Evolutionary conservation across 2,329 filamentous ascomycete species (phyloP), one percentile per base, ranked within the genome.

Genomic region (Emericellopsis cladophorae): DNA sequence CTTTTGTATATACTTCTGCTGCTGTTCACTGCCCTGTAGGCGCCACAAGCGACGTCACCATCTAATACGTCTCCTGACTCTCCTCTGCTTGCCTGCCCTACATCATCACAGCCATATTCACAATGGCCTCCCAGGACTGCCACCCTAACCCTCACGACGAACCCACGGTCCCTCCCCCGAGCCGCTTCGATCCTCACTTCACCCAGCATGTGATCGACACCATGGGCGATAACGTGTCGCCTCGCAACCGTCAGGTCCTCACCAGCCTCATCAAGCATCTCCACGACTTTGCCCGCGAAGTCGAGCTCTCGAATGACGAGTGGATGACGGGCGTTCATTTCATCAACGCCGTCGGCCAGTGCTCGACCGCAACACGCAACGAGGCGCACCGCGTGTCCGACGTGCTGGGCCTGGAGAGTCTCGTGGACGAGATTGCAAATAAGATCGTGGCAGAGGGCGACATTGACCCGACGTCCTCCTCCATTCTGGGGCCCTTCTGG

Each of bases 401-500:
- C 55, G 73, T 88, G 34, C 68, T 87, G 33, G 84, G 83, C 16
- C 67, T 88, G 18, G 84, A 88, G 59, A 79, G 74, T 9, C 67
- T 81, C 40, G 75, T 80, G 44, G 46, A 45, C 23, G 44, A 45
- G 33, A 43, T 45, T 29, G 37, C 37, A 32, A 37, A 45, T 39
- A 45, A 41, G 23, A 42, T 45, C 32, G 32, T 78, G 54, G 74
- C 76, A 48, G 75, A 82, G 43, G 69, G 72, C 42, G 67, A 69
- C 54, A 62, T 74, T 45, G 66, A 72, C 45, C 80, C 81, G 37
- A 86, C 82, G n/a, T 84, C 80, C 4, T 82, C 80, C 45, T 73
- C 81, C 44, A 87, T 87, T 53, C 77, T 87, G 45, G 82, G 82
- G 2, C 82, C 82, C 48, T 86, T 87, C 70, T 87, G 81, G 81